Conservation (phyloP, 108 stramenopile genomes). For the Mayamaea pseudoterrestris region DNA sequence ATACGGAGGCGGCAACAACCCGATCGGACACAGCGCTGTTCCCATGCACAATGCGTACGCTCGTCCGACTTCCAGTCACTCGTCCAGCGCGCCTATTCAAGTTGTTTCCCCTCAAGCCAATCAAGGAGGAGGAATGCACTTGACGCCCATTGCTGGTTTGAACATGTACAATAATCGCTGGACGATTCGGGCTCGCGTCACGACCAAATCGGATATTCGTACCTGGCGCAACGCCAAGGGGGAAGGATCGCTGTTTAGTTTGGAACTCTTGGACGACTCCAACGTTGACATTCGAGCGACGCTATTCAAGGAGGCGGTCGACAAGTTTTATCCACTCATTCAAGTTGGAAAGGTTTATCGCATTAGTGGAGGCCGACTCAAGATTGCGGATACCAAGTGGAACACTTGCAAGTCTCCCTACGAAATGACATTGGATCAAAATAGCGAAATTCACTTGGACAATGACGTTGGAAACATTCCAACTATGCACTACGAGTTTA, state of each 20-base stretch:
- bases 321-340: constrained; percentile 74
- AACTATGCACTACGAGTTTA: constrained; percentile 47
- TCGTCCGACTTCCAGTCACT: constrained; percentile 1
- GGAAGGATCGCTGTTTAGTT: constrained; percentile 77
- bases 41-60: constrained; percentile 35
- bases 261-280: constrained; percentile 78
- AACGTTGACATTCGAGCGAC: constrained; percentile 89
- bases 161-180: constrained; percentile 96
- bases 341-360: constrained; percentile 87
- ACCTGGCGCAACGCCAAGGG: constrained; percentile 89
- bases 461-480: constrained; percentile 65
- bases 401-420: constrained; percentile 81
- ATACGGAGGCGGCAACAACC: constrained; percentile 1
- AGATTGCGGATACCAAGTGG: constrained; percentile 91
- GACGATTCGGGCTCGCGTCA: constrained; percentile 81
- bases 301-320: constrained; percentile 93
- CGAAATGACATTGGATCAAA: constrained; percentile 92
- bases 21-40: constrained; percentile 11
- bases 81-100: too few species aligned
- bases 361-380: constrained; percentile 82
- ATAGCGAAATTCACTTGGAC: constrained; percentile 69
- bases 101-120: too few species aligned
- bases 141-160: constrained; percentile 77
- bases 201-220: constrained; percentile 80
- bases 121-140: constrained; percentile 29